phyloP scores from a whole-genome alignment of 441 rosid species.

The Breynia disticha region DNA sequence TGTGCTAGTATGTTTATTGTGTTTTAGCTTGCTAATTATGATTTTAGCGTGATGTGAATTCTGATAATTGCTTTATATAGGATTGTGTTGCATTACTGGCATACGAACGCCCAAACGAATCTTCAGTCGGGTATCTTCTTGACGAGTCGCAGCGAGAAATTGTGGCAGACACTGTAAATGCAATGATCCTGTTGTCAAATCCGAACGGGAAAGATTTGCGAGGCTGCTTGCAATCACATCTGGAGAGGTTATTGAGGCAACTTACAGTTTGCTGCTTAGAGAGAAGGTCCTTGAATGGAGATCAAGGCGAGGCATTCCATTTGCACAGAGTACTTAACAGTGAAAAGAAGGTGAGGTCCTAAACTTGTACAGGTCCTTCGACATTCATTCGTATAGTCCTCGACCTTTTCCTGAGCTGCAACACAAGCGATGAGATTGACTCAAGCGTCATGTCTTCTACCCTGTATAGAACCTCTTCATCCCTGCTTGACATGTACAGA shows the following conservation, averaged over 20 bases:
- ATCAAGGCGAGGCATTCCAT: slow-evolving; percentile 68
- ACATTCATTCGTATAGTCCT: slow-evolving; percentile 14
- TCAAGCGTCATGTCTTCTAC: too few relatives aligned
- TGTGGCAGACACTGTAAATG: slow-evolving; percentile 81
- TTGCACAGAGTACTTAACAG: slow-evolving; percentile 40
- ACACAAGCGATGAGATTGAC: slow-evolving; percentile 7
- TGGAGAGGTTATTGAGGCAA: slow-evolving; percentile 68
- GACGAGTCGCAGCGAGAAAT: slow-evolving; percentile 66
- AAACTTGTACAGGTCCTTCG: slow-evolving; percentile 2
- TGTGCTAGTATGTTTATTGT: too few relatives aligned
- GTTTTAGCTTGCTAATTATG: not conserved
- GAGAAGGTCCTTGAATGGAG: slow-evolving; percentile 53
- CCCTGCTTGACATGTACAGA: too few relatives aligned
- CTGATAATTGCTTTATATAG: slow-evolving; percentile 23
- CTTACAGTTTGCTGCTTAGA: slow-evolving; percentile 62
- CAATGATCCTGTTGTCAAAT: slow-evolving; percentile 61
- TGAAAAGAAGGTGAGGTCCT: slow-evolving; percentile 26
- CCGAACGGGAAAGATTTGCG: slow-evolving; percentile 41
- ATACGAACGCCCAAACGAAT: slow-evolving; percentile 54
- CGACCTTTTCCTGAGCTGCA: slow-evolving; percentile 6
- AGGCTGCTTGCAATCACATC: slow-evolving; percentile 43
- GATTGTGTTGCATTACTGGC: slow-evolving; percentile 82
- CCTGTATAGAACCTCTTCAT: too few relatives aligned
- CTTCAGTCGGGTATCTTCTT: slow-evolving; percentile 63
- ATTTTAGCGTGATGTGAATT: not conserved